phyloP scores from a whole-genome alignment of 805 yeast genomes.

The Candida endomychidarum region DNA sequence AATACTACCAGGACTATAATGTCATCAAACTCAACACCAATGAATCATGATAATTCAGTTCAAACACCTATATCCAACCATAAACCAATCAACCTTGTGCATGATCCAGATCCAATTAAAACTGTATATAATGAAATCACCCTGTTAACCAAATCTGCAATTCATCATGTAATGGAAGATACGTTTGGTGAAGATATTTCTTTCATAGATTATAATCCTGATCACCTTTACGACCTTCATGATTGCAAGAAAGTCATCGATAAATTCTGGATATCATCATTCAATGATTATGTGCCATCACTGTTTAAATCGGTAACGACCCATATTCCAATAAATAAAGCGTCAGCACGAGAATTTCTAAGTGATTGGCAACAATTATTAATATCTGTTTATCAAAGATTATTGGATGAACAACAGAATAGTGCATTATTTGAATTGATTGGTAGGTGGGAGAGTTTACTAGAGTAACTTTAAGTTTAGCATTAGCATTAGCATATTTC shows the following conservation, averaged over 20 bases:
- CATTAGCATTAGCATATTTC: constrained; percentile 1
- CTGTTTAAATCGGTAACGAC: background rate
- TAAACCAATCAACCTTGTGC: too few relatives aligned
- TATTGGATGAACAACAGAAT: constrained; percentile 26
- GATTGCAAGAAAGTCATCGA: constrained; percentile 45
- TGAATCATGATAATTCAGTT: too few relatives aligned
- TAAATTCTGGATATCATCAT: constrained; percentile 57
- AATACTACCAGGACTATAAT: background rate
- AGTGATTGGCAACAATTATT: constrained; percentile 54
- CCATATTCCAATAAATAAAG: constrained; percentile 25
- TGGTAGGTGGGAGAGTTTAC: constrained; percentile 32
- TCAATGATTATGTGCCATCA: constrained; percentile 46
- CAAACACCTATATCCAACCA: too few relatives aligned
- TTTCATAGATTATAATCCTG: constrained; percentile 44
- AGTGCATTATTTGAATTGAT: constrained; percentile 29
- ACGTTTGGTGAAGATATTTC: constrained; percentile 60
- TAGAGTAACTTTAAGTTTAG: background rate
- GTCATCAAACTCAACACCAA: too few relatives aligned
- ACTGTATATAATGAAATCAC: constrained; percentile 43
- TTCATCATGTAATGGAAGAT: constrained; percentile 50
- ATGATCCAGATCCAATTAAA: constrained; percentile 15
- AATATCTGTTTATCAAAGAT: constrained; percentile 38
- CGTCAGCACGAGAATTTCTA: constrained; percentile 21
- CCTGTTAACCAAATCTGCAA: constrained; percentile 41
- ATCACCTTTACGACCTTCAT: constrained; percentile 30